Evolutionary conservation across 805 yeast species (phyloP).

Genomic region (Jamesozyma piceae): DNA sequence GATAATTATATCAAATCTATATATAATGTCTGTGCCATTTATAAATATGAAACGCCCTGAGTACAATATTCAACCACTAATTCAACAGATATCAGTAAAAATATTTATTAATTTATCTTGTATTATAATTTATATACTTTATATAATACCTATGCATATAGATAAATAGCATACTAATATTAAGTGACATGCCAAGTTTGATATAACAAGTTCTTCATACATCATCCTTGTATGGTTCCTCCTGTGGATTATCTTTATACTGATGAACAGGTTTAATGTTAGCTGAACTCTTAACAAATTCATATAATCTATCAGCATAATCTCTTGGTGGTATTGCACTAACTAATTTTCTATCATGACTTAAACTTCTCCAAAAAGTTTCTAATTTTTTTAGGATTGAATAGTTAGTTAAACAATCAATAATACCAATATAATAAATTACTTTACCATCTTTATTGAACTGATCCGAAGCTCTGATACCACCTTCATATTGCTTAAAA

Average conservation of each 20-base stretch:
- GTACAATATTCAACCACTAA: too few relatives aligned
- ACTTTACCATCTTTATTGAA: constrained; percentile 45
- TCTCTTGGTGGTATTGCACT: constrained; percentile 88
- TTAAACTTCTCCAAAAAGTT: constrained; percentile 70
- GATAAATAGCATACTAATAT: too few relatives aligned
- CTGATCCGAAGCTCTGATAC: constrained; percentile 59
- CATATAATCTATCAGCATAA: constrained; percentile 78
- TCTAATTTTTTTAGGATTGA: constrained; percentile 67
- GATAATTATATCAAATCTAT: too few relatives aligned
- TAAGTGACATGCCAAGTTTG: too few relatives aligned
- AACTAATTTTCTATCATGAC: constrained; percentile 57
- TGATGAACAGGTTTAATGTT: constrained; percentile 13
- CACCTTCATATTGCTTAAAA: constrained; percentile 78
- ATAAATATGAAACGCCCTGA: too few relatives aligned
- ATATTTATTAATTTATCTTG: too few relatives aligned
- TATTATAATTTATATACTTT: too few relatives aligned
- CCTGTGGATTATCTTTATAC: constrained; percentile 13
- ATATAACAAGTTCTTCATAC: too few relatives aligned
- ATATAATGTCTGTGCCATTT: too few relatives aligned
- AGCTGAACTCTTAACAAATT: constrained; percentile 46
- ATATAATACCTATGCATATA: too few relatives aligned
- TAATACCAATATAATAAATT: constrained; percentile 84
- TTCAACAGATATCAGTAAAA: too few relatives aligned
- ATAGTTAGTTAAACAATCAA: constrained; percentile 84
- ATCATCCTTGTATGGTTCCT: constrained; percentile 14